Conservation (phyloP, 2,329 filamentous ascomycete species). For the Elsinoe necatrix region DNA sequence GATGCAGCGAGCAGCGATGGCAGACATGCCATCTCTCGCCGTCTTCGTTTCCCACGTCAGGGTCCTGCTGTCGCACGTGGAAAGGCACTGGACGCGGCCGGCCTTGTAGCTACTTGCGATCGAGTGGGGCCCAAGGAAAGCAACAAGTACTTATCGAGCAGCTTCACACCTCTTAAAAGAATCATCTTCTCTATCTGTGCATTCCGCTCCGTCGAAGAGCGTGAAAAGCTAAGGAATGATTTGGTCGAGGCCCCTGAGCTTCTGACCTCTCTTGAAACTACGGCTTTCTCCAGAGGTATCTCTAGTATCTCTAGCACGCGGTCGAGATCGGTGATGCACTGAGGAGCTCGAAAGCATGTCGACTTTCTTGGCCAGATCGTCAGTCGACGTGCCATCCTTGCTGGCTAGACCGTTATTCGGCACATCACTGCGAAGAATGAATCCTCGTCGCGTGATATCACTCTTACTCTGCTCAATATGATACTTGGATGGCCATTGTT, state of each 20-base stretch:
- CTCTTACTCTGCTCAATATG: background rate
- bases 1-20: too few relatives aligned
- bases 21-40: too few relatives aligned
- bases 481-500: background rate
- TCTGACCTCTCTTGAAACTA: too few relatives aligned
- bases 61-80: background rate
- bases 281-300: too few relatives aligned
- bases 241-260: too few relatives aligned
- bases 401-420: background rate
- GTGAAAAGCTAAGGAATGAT: too few relatives aligned
- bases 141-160: background rate
- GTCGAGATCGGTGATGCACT: background rate
- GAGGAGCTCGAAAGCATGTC: background rate
- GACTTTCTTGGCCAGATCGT: background rate
- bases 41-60: background rate
- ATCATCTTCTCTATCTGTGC: background rate
- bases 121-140: background rate
- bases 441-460: background rate
- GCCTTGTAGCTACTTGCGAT: background rate
- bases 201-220: too few relatives aligned
- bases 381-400: background rate
- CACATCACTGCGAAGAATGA: background rate
- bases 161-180: background rate
- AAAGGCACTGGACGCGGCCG: background rate
- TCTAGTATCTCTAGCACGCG: too few relatives aligned